Conservation (phyloP, 2,329 filamentous ascomycete genomes). For the Epichloe sp. region DNA sequence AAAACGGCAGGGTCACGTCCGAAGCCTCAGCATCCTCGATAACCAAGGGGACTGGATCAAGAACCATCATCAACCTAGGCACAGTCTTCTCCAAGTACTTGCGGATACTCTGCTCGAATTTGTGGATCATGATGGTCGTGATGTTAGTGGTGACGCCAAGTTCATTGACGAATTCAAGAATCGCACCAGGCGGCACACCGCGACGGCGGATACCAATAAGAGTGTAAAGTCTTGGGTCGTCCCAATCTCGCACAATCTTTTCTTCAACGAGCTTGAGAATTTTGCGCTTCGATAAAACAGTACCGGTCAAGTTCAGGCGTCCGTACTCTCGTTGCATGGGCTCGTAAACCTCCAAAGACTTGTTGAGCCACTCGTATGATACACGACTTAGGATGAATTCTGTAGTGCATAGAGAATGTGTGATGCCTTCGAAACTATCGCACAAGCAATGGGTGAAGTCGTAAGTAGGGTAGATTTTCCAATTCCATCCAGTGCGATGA, state of each 20-base stretch:
- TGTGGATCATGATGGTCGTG: slow-evolving; percentile 64
- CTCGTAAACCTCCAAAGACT: slow-evolving; percentile 68
- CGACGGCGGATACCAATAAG: slow-evolving; percentile 71
- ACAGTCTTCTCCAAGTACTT: slow-evolving; percentile 80
- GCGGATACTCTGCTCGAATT: slow-evolving; percentile 77
- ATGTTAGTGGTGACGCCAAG: slow-evolving; percentile 77
- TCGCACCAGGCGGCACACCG: slow-evolving; percentile 76
- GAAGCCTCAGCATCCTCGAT: slow-evolving; percentile 59
- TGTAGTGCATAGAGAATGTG: slow-evolving; percentile 84
- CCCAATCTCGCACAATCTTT: slow-evolving; percentile 73
- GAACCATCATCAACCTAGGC: slow-evolving; percentile 76
- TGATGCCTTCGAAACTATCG: slow-evolving; percentile 85
- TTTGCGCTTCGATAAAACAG: slow-evolving; percentile 76
- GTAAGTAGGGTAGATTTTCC: slow-evolving; percentile 92
- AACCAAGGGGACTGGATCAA: slow-evolving; percentile 71
- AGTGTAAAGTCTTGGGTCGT: slow-evolving; percentile 83
- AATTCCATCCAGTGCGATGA: slow-evolving; percentile 66
- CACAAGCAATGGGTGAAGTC: slow-evolving; percentile 86
- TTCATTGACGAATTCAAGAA: slow-evolving; percentile 82
- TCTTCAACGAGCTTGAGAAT: slow-evolving; percentile 68
- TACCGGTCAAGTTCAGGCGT: slow-evolving; percentile 58
- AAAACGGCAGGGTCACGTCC: slow-evolving; percentile 64
- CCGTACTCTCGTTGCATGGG: slow-evolving; percentile 86
- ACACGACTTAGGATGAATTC: slow-evolving; percentile 78
- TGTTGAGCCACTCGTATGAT: slow-evolving; percentile 84